Base-by-base conservation (phyloP, 1,284 basidiomycete genomes). In the Microstroma glucosiphilum region DNA sequence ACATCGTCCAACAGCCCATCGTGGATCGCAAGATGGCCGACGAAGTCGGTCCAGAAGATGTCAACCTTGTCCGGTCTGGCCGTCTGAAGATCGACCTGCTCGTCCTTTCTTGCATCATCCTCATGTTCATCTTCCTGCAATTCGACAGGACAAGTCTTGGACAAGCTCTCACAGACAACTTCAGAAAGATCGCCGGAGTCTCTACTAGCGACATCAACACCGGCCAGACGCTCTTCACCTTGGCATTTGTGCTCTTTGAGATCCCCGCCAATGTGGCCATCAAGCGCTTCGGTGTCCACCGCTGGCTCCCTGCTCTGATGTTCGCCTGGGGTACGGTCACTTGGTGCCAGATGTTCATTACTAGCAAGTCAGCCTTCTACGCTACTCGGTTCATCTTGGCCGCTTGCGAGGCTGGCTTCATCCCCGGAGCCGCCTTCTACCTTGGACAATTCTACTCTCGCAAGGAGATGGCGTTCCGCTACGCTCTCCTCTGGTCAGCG, bases 261-360 rank as follows among this genome's bases (percentile, higher is more conserved):
- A 69, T 82, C 1, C 87, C 88, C n/a, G 88, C 87, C 0, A 87
- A 88, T 68, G 80, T 89, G 15, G 78, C 89, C 49, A 88, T 86
- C 1, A 89, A 89, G 78, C 82, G 85, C 19, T 82, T 87, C 48
- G 87, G 87, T 2, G 86, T 86, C 1, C 87, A 88, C 75, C 82
- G 84, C 26, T 89, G 87, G 87, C 86, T 88, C 68, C 87, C 88
- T 1, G 84, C 81, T 25, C 87, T 88, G 78, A 78, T 81, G 69
- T 71, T 78, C 65, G 46, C 63, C 2, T 81, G 80, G 80, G 73
- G 72, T 55, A 60, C 80, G 51, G 83, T 87, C 4, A 84, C 86
- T 0, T 73, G 84, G n/a, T 78, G 75, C 19, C 88, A 89, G 72
- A 88, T 67, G 48, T 62, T 25, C 19, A 40, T 67, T 37, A 56